Evolutionary conservation across 305 asterid genomes (phyloP).

Genomic region (Solanum hybrid): DNA sequence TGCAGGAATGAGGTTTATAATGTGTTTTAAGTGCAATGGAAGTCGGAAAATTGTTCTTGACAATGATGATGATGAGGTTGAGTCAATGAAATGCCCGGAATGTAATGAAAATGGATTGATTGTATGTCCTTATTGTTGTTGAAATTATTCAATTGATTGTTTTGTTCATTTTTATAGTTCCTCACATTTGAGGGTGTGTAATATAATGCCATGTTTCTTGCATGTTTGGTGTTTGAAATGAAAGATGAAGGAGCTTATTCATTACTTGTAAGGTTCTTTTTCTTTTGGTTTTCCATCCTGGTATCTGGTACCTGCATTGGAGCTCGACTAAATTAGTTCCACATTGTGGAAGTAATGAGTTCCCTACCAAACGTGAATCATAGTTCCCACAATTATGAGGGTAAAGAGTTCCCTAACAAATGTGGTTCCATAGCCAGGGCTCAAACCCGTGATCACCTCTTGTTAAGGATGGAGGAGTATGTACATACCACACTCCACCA

Average conservation of each 20-base stretch:
- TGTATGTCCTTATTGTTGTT: conserved; percentile 79
- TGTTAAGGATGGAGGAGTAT: not conserved
- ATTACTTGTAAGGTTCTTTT: not conserved
- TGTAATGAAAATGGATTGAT: conserved; percentile 95
- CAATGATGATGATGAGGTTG: conserved; percentile 17
- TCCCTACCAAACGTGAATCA: not conserved
- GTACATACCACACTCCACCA: not conserved
- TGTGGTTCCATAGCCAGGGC: not conserved
- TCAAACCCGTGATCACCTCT: not conserved
- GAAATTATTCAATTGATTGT: conserved; percentile 9
- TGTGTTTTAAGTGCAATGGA: conserved; percentile 80
- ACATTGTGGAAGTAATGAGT: not conserved
- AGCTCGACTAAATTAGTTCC: not conserved
- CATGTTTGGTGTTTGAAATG: not conserved
- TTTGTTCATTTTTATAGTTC: not conserved
- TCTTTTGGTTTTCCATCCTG: not conserved
- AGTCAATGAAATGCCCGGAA: conserved; percentile 34
- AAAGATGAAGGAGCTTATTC: not conserved
- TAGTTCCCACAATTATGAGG: not conserved
- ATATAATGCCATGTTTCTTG: not conserved
- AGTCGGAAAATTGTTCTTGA: conserved; percentile 46
- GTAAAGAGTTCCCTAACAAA: not conserved
- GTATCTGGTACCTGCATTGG: not conserved
- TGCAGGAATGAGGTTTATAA: conserved; percentile 59
- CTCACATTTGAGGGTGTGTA: conserved; percentile 1